Conservation (phyloP, 768 basidiomycete genomes). For the Lentinula aciculospora region DNA sequence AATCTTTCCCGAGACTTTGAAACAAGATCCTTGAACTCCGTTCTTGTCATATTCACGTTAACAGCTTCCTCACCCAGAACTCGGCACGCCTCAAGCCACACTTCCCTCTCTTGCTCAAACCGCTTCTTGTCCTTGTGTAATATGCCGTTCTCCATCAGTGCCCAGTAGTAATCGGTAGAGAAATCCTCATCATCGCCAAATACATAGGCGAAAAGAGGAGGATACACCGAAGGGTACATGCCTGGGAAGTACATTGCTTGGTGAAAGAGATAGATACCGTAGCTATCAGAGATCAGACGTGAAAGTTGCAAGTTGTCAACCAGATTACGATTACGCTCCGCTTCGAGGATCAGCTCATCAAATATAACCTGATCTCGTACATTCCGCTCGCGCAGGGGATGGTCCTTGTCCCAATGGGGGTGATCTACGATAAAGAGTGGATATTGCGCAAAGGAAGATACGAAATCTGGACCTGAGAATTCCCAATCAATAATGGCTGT, state of each 20-base stretch:
- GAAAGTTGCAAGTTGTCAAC: not conserved
- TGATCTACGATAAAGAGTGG: slow-evolving; percentile 9
- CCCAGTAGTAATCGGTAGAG: slow-evolving; percentile 5
- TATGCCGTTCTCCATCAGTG: slow-evolving; percentile 6
- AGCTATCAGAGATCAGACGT: not conserved
- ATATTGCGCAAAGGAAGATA: slow-evolving; percentile 6
- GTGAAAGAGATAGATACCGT: slow-evolving; percentile 7
- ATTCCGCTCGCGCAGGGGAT: slow-evolving; percentile 7
- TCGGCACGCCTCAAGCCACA: slow-evolving; percentile 2
- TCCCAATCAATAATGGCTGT: slow-evolving; percentile 17
- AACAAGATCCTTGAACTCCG: not conserved
- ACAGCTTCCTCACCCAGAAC: slow-evolving; percentile 8
- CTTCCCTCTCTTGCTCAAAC: slow-evolving; percentile 5
- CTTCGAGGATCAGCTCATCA: slow-evolving; percentile 4
- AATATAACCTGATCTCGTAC: slow-evolving; percentile 7
- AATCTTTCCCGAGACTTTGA: not conserved
- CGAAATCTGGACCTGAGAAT: slow-evolving; percentile 9
- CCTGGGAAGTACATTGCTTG: slow-evolving; percentile 2
- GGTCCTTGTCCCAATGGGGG: slow-evolving; percentile 6
- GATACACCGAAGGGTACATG: slow-evolving; percentile 4
- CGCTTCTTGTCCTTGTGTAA: not conserved
- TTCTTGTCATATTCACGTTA: not conserved
- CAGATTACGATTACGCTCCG: not conserved
- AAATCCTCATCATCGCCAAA: slow-evolving; percentile 8
- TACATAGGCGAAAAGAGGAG: slow-evolving; percentile 5